A percentile compares a stretch with the other conserved stretches of the same genome.
Conservation (phyloP, 768 basidiomycete species). For the Hebeloma cylindrosporum region DNA sequence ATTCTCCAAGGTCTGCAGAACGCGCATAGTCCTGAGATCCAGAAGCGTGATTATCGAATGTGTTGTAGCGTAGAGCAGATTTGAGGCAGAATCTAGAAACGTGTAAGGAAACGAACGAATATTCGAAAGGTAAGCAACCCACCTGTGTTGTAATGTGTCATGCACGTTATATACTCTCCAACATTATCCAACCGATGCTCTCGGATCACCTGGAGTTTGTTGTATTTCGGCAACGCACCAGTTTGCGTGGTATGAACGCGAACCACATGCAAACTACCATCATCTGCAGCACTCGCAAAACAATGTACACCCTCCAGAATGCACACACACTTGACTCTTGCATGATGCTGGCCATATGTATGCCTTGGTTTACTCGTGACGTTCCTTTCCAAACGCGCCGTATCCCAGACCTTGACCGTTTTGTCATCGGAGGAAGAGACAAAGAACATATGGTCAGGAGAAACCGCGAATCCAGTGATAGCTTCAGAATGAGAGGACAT, state of each 20-base stretch:
- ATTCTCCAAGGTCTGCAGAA: slow-evolving; percentile 76
- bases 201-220: slow-evolving; percentile 74
- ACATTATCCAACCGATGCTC: slow-evolving; percentile 72
- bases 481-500: slow-evolving; percentile 80
- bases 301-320: slow-evolving; percentile 86
- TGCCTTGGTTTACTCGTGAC: slow-evolving; percentile 47
- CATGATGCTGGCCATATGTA: slow-evolving; percentile 61
- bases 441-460: slow-evolving; percentile 95
- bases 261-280: slow-evolving; percentile 82
- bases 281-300: slow-evolving; percentile 83
- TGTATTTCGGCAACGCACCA: slow-evolving; percentile 78
- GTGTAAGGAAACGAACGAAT: not conserved
- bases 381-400: slow-evolving; percentile 72
- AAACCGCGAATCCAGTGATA: slow-evolving; percentile 78
- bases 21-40: slow-evolving; percentile 83
- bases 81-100: slow-evolving; percentile 63
- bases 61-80: slow-evolving; percentile 83
- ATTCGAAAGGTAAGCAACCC: slow-evolving; percentile 11
- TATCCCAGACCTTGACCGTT: slow-evolving; percentile 91
- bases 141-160: slow-evolving; percentile 83
- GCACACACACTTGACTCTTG: slow-evolving; percentile 67
- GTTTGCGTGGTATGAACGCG: slow-evolving; percentile 73
- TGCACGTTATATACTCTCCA: slow-evolving; percentile 82
- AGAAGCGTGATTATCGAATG: slow-evolving; percentile 73
- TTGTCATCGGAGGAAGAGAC: slow-evolving; percentile 93